phyloP scores from a whole-genome alignment of 2,329 filamentous ascomycete species.

The Pseudophaeomoniella oleicola region DNA sequence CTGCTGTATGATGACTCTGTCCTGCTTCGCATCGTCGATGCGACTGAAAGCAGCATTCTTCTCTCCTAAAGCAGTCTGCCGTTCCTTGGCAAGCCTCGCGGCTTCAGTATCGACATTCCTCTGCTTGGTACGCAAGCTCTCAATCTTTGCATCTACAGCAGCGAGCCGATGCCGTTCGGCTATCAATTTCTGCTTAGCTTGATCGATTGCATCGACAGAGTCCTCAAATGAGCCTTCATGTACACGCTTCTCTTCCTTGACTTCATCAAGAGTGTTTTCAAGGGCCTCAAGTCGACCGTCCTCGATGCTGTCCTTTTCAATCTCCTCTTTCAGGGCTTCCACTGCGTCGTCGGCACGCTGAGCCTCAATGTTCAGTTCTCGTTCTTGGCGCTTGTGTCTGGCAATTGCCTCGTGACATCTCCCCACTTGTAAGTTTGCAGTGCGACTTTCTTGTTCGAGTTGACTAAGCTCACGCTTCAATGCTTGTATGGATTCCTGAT shows the following conservation, averaged over 20 bases:
- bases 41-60: conserved; percentile 47
- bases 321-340: conserved; percentile 51
- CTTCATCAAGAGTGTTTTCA: conserved; percentile 43
- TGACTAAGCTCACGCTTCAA: conserved; percentile 40
- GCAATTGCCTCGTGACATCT: conserved; percentile 34
- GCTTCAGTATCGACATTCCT: conserved; percentile 3
- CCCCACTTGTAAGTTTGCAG: conserved; percentile 33
- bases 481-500: conserved; percentile 33
- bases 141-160: conserved; percentile 17
- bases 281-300: conserved; percentile 51
- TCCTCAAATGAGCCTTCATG: conserved; percentile 34
- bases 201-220: conserved; percentile 27
- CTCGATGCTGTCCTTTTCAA: conserved; percentile 42
- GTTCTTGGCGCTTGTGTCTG: conserved; percentile 32
- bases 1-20: conserved; percentile 30
- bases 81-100: conserved; percentile 15
- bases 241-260: conserved; percentile 29
- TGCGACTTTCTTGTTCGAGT: conserved; percentile 34
- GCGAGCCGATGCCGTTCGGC: conserved; percentile 22
- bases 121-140: conserved; percentile 21
- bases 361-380: conserved; percentile 37
- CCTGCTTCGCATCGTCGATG: conserved; percentile 33
- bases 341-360: conserved; percentile 49
- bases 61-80: conserved; percentile 32
- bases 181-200: conserved; percentile 24